phyloP scores from a whole-genome alignment of 352 stramenopile species.

The Phytophthora kernoviae region DNA sequence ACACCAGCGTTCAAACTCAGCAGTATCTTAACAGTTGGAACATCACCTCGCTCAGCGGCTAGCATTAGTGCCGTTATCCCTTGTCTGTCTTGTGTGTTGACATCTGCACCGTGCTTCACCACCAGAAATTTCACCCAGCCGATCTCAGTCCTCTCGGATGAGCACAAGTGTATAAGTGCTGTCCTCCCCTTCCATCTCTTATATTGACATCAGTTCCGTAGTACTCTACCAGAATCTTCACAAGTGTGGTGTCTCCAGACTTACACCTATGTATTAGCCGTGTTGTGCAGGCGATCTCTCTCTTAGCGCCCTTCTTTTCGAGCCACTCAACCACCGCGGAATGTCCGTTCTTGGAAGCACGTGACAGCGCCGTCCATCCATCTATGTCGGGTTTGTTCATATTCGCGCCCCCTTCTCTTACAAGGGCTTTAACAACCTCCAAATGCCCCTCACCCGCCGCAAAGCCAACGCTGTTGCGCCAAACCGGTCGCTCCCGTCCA shows the following conservation, averaged over 20 bases:
- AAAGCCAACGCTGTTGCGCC: neutral
- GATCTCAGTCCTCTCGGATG: no score
- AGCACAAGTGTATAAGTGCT: no score
- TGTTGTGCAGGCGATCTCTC: no score
- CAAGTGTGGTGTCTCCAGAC: no score
- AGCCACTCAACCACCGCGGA: neutral
- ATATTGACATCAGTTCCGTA: conserved; percentile 3
- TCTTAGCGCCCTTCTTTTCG: neutral
- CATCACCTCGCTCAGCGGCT: no score
- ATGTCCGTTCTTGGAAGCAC: neutral
- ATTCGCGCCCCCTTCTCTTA: neutral
- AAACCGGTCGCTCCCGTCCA: neutral
- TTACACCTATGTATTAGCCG: no score
- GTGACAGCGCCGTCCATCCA: neutral
- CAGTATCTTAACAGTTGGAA: no score
- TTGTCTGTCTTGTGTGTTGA: neutral
- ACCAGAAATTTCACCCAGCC: neutral
- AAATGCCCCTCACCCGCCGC: neutral
- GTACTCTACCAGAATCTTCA: conserved; percentile 4
- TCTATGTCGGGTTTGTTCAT: neutral
- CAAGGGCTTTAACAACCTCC: neutral
- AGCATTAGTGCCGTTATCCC: no score
- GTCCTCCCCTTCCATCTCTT: no score
- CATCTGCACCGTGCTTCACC: neutral
- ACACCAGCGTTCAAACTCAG: no score